These are phyloP conservation scores for Epichloe uncinata DNA, from an alignment of 2,329 filamentous ascomycete genomes.

Conservation along the genomic window DNA sequence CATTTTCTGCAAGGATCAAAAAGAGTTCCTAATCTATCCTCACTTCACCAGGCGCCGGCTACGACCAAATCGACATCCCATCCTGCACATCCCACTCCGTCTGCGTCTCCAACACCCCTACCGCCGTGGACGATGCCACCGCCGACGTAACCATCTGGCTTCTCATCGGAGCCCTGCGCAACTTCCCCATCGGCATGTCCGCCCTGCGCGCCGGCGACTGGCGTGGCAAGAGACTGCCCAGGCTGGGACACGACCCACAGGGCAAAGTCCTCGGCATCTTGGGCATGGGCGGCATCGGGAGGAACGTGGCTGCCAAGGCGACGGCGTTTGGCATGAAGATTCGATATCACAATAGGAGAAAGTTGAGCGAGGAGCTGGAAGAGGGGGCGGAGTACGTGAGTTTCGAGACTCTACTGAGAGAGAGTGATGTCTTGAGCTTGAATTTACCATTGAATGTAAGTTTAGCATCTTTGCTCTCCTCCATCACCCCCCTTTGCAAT, in stretches of 20 bases:
- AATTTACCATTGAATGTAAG: conserved; percentile 72
- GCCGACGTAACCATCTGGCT: conserved; percentile 73
- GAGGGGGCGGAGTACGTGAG: conserved; percentile 52
- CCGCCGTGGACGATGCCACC: conserved; percentile 68
- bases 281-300: conserved; percentile 77
- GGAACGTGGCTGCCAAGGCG: conserved; percentile 62
- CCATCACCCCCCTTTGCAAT: neutral
- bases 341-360: conserved; percentile 59
- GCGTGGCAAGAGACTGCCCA: conserved; percentile 43
- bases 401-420: conserved; percentile 58
- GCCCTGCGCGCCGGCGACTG: conserved; percentile 54
- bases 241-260: conserved; percentile 62
- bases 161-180: conserved; percentile 65
- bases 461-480: conserved; percentile 18
- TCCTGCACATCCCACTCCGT: conserved; percentile 56
- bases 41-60: conserved; percentile 52
- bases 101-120: conserved; percentile 69
- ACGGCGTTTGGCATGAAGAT: conserved; percentile 63
- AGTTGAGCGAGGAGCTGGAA: conserved; percentile 41
- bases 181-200: conserved; percentile 54
- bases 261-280: conserved; percentile 70
- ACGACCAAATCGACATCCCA: conserved; percentile 66
- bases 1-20: neutral
- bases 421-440: conserved; percentile 65
- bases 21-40: neutral